Evolutionary conservation across 495 filamentous ascomycete genomes (phyloP), one percentile per base, ranked within the genome.

Genomic region (Aspergillus incahuasiensis): DNA sequence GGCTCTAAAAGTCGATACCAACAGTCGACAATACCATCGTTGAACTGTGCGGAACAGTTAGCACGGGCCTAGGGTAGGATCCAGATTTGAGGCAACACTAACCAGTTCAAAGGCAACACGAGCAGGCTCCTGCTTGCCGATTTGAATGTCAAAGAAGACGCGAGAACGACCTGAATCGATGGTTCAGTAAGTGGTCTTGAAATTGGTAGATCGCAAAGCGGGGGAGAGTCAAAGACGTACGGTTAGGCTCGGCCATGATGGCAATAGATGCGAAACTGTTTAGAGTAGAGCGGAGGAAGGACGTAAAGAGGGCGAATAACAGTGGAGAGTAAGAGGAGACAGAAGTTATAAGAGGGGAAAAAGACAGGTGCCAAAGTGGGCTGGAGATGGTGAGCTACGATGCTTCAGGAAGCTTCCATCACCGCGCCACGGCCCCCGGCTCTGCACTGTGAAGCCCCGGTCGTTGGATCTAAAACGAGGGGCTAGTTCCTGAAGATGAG

Each of bases 141-240:
- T 88, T 57, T 86, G 79, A 65, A 97, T 85, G 76, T 96, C 91
- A 69, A 97, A 92, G 76, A 86, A 96, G 72, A 91, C 89, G 55
- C 88, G 82, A 71, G 82, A 81, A 62, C 88, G 86, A 55, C 68
- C 75, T 75, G 47, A 30, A 48, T 50, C 42, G 42, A 25, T 49
- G 19, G 51, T 42, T 73, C 40, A 65, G 65, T 48, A 18, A 55
- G 48, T 21, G 48, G 42, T 42, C 22, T 21, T 20, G 20, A n/a
- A 34, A 44, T 16, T 48, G 21, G 16, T 25, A 15, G 44, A 68
- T 66, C 71, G 68, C 68, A 66, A 70, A 65, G 55, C 56, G 55
- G 57, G n/a, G 48, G 47, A 46, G 51, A 58, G 15, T 12, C n/a
- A 32, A 52, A 48, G 38, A 72, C 71, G 35, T 57, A 76, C 73